These are phyloP conservation scores for Penicillium fuscoglaucum DNA, from an alignment of 2,329 filamentous ascomycete genomes.

Conservation along the genomic window DNA sequence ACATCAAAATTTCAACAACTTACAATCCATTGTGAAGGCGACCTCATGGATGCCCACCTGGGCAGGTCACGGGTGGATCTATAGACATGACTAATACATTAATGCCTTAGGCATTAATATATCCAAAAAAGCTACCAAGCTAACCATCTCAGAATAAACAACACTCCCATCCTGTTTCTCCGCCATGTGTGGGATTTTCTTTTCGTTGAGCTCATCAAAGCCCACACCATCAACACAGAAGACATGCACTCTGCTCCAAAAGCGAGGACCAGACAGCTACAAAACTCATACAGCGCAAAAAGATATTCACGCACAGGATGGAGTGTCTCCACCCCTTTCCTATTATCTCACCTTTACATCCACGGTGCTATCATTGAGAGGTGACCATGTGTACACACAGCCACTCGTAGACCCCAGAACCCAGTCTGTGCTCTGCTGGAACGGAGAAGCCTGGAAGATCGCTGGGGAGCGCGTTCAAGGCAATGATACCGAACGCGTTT, in stretches of 20 bases:
- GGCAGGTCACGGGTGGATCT: background rate
- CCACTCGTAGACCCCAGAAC: slow-evolving; percentile 63
- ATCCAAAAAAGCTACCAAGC: slow-evolving; percentile 9
- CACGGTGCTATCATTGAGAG: slow-evolving; percentile 88
- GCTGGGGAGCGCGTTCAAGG: slow-evolving; percentile 57
- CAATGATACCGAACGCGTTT: slow-evolving; percentile 76
- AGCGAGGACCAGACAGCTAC: slow-evolving; percentile 49
- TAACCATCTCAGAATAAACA: slow-evolving; percentile 1
- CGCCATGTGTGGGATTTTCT: slow-evolving; percentile 55
- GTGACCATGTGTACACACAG: slow-evolving; percentile 68
- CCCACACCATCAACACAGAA: slow-evolving; percentile 35
- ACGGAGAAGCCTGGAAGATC: slow-evolving; percentile 91
- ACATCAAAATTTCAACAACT: background rate
- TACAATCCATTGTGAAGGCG: background rate
- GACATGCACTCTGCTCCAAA: slow-evolving; percentile 36
- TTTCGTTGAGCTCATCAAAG: slow-evolving; percentile 44
- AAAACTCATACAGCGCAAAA: slow-evolving; percentile 33
- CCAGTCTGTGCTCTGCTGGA: slow-evolving; percentile 84
- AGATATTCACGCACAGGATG: slow-evolving; percentile 21
- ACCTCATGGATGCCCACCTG: background rate
- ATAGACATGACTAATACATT: slow-evolving; percentile 18
- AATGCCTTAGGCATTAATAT: slow-evolving; percentile 14
- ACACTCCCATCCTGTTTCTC: slow-evolving; percentile 1
- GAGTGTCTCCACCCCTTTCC: slow-evolving; percentile 20
- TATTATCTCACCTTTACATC: slow-evolving; percentile 67